phyloP scores from a whole-genome alignment of 805 yeast species.

The Kregervanrija delftensis region DNA sequence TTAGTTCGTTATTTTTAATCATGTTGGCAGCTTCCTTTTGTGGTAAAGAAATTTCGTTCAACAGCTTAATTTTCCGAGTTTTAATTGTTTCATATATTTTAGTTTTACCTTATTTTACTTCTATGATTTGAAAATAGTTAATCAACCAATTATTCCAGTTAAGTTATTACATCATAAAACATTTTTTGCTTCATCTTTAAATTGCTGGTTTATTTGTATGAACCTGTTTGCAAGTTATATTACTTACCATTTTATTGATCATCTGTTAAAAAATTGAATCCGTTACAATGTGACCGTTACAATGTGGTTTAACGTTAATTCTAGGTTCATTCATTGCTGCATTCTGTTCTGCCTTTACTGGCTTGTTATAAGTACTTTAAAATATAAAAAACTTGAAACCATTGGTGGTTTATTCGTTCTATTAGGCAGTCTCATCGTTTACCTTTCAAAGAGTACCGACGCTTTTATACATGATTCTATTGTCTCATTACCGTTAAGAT shows the following conservation, averaged over 20 bases:
- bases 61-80: constrained; percentile 34
- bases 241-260: constrained; percentile 59
- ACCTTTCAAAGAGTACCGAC: constrained; percentile 9
- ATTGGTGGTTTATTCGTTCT: constrained; percentile 33
- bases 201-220: constrained; percentile 67
- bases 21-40: constrained; percentile 60
- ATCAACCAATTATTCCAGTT: constrained; percentile 63
- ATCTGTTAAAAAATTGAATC: constrained; percentile 15
- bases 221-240: constrained; percentile 52
- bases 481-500: constrained; percentile 46
- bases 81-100: neutral
- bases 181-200: constrained; percentile 53
- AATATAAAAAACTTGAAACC: constrained; percentile 43
- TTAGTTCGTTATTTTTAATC: constrained; percentile 44
- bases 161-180: constrained; percentile 50
- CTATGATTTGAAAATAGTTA: constrained; percentile 4
- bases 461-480: constrained; percentile 32
- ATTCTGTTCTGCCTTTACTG: constrained; percentile 59
- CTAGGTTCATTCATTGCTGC: constrained; percentile 63
- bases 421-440: constrained; percentile 37
- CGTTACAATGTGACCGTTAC: constrained; percentile 24
- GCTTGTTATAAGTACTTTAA: constrained; percentile 64
- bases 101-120: constrained; percentile 5
- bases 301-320: constrained; percentile 33
- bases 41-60: constrained; percentile 46